Evolutionary conservation across 2,329 filamentous ascomycete genomes (phyloP).

Genomic region (Aspergillus amoenus): DNA sequence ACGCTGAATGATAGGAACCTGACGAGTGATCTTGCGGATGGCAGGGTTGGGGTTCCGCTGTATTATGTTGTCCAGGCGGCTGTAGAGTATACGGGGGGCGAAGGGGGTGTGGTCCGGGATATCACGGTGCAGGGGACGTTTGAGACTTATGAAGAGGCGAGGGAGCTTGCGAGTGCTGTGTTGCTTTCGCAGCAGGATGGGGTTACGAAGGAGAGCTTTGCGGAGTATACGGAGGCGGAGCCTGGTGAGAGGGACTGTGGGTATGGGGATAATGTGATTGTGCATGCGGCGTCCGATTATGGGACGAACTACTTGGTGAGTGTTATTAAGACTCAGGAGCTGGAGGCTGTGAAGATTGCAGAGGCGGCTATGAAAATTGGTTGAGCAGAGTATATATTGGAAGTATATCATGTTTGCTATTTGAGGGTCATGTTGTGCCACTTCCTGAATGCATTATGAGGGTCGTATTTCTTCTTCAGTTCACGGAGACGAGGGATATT

Average conservation of each 20-base stretch:
- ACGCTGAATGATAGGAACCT: slow-evolving; percentile 20
- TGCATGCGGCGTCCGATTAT: slow-evolving; percentile 26
- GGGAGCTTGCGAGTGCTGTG: slow-evolving; percentile 21
- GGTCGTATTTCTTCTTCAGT: background rate
- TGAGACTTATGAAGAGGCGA: slow-evolving; percentile 23
- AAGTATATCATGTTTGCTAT: background rate
- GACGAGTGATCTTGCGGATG: slow-evolving; percentile 17
- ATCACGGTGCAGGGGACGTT: slow-evolving; percentile 26
- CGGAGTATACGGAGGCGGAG: slow-evolving; percentile 26
- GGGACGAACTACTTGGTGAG: slow-evolving; percentile 29
- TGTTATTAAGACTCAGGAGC: slow-evolving; percentile 26
- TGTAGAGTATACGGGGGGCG: slow-evolving; percentile 22
- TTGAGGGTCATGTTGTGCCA: background rate
- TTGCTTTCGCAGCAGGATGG: slow-evolving; percentile 20
- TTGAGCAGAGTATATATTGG: background rate
- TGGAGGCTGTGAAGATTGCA: slow-evolving; percentile 26
- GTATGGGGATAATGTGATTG: slow-evolving; percentile 32
- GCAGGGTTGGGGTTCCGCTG: slow-evolving; percentile 23
- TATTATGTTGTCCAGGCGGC: slow-evolving; percentile 29
- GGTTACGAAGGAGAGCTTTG: slow-evolving; percentile 26
- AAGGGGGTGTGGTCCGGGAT: slow-evolving; percentile 16
- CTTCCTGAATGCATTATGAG: background rate
- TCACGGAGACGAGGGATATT: background rate
- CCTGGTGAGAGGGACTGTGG: slow-evolving; percentile 27
- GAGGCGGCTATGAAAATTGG: slow-evolving; percentile 20